Evolutionary conservation across 1,284 basidiomycete genomes (phyloP), one percentile per base, ranked within the genome.

Genomic region (Sanguinoderma infundibulare): DNA sequence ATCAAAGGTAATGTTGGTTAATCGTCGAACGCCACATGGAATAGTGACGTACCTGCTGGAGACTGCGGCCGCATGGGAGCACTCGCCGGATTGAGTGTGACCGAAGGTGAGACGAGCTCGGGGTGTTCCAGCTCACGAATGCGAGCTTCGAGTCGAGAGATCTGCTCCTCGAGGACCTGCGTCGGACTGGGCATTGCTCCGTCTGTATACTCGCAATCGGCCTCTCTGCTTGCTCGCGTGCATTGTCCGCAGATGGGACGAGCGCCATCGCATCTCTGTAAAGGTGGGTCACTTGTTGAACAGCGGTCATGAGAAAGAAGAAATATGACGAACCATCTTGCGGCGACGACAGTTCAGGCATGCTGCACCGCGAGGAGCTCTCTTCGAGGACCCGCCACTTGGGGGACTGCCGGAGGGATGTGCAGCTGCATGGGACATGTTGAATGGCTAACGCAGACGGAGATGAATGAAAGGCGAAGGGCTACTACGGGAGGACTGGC

Each of bases 301-400:
- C 12, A 10, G 28, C 35, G 9, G 3, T 12, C 12, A 30, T 28
- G 12, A 39, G 8, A 54, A n/a, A 22, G 9, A 63, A 36, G 10
- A 10, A 32, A 15, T 1, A 5, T 34, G 12, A n/a, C 70, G 32
- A 5, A 73, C 73, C 67, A 75, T 67, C 61, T 75, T 75, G 28
- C 73, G 71, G 47, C 70, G 55, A n/a, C 73, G 68, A 55, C 73
- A 75, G 54, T 71, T 73, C n/a, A 75, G 67, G 52, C 73, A 75
- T 22, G 73, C 73, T 40, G 72, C 70, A 26, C 73, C 73, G n/a
- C 73, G 72, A 14, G 73, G 71, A 28, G 72, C 72, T 26, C 73
- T 61, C 34, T 60, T 68, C 22, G 63, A 71, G n/a, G 65, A 52
- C 12, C 56, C 57, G 20, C 57, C 52, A 6, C 64, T 61, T 2